A percentile compares a stretch with the other conserved stretches of the same genome.
Evolutionary conservation across 805 yeast genomes (phyloP).

Genomic region (Clavispora carvajalis): DNA sequence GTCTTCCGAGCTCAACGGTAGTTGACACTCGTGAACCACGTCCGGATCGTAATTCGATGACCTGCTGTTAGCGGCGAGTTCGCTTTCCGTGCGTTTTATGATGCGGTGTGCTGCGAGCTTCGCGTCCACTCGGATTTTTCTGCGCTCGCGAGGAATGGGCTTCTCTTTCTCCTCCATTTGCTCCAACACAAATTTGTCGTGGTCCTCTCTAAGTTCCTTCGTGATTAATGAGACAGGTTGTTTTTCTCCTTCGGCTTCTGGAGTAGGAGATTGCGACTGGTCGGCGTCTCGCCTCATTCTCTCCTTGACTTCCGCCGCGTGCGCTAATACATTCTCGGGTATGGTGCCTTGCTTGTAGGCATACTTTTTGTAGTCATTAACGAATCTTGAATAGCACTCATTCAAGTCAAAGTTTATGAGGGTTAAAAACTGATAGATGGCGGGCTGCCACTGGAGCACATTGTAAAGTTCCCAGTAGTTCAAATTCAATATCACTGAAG

Average conservation of each 20-base stretch:
- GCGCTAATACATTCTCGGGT: background rate
- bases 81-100: conserved; percentile 19
- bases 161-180: conserved; percentile 13
- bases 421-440: conserved; percentile 34
- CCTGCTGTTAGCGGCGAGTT: conserved; percentile 19
- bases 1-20: conserved; percentile 38
- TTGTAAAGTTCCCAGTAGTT: conserved; percentile 44
- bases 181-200: conserved; percentile 19
- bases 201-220: conserved; percentile 18
- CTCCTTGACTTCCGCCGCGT: conserved; percentile 7
- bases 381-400: conserved; percentile 34
- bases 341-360: conserved; percentile 16
- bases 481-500: conserved; percentile 30
- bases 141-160: conserved; percentile 4
- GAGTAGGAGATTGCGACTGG: conserved; percentile 1
- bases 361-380: conserved; percentile 28
- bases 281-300: conserved; percentile 4
- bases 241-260: conserved; percentile 3
- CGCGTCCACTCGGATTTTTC: conserved; percentile 18
- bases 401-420: conserved; percentile 36
- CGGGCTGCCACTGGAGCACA: conserved; percentile 37
- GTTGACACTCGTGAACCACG: conserved; percentile 42
- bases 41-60: conserved; percentile 44
- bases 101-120: conserved; percentile 26
- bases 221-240: conserved; percentile 10